These are phyloP conservation scores for Phytophthora lateralis DNA, from an alignment of 352 stramenopile genomes.

Conservation along the genomic window DNA sequence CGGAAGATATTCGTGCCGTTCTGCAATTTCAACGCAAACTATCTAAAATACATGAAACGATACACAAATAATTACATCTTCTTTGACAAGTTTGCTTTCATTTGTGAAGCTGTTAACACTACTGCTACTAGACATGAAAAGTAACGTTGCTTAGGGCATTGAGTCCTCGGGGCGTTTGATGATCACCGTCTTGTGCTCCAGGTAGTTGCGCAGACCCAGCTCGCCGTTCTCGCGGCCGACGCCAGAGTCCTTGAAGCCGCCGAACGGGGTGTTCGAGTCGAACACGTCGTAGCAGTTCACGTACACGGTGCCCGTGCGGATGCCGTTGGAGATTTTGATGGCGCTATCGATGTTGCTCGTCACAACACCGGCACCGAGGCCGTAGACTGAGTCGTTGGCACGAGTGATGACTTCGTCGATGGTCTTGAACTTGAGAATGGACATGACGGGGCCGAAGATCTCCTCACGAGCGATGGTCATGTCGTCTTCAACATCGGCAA, in stretches of 20 bases:
- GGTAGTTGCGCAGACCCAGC: conserved; percentile 69
- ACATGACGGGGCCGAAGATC: conserved; percentile 91
- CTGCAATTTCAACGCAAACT: no score
- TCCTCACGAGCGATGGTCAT: conserved; percentile 90
- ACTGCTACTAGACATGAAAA: conserved; percentile 6
- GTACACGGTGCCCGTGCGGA: conserved; percentile 92
- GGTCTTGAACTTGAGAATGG: conserved; percentile 86
- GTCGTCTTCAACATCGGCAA: conserved; percentile 75
- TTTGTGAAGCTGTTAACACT: conserved; percentile 7
- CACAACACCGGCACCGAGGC: conserved; percentile 87
- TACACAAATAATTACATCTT: not conserved
- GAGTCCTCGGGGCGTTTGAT: conserved; percentile 59
- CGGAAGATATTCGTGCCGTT: no score
- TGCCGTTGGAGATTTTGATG: conserved; percentile 81
- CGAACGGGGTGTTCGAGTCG: conserved; percentile 81
- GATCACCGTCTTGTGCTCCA: conserved; percentile 75
- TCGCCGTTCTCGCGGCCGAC: conserved; percentile 80
- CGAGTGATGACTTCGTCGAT: conserved; percentile 85
- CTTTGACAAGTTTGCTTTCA: conserved; percentile 9
- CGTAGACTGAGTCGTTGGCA: conserved; percentile 87
- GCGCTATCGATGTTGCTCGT: conserved; percentile 84
- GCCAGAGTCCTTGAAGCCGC: conserved; percentile 87
- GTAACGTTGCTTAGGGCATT: conserved; percentile 30
- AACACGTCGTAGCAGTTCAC: conserved; percentile 94
- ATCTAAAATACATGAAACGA: no score